Percentiles rank a stretch among this genome's conserved stretches.
Evolutionary conservation across 1,284 basidiomycete genomes (phyloP).

Genomic region (Puccinia novopanici): DNA sequence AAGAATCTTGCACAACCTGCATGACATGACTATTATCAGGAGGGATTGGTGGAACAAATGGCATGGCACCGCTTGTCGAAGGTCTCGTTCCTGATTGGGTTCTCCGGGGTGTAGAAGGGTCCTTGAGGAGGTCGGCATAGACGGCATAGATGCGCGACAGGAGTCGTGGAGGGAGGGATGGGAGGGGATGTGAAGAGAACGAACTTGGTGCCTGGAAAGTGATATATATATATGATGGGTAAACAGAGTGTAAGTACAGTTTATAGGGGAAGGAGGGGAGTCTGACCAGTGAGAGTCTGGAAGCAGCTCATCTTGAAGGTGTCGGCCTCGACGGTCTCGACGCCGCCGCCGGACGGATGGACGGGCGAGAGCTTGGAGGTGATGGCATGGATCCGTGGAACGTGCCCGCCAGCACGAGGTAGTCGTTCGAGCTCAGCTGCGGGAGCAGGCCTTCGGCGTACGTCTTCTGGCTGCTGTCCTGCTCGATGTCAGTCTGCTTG

Average conservation of each 20-base stretch:
- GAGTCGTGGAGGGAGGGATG: slow-evolving; percentile 64
- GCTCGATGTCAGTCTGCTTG: neutral
- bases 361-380: slow-evolving; percentile 86
- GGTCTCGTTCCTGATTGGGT: slow-evolving; percentile 89
- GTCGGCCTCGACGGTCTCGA: slow-evolving; percentile 91
- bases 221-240: neutral
- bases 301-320: slow-evolving; percentile 85
- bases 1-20: too few relatives aligned
- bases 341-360: slow-evolving; percentile 67
- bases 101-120: slow-evolving; percentile 98
- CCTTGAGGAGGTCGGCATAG: slow-evolving; percentile 90
- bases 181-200: slow-evolving; percentile 80
- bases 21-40: too few relatives aligned
- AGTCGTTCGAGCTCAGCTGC: slow-evolving; percentile 88
- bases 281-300: slow-evolving; percentile 83
- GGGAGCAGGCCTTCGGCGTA: slow-evolving; percentile 73
- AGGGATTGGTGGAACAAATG: slow-evolving; percentile 29
- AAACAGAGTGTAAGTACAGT: too few relatives aligned
- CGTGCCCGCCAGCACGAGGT: slow-evolving; percentile 93
- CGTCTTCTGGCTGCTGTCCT: slow-evolving; percentile 30
- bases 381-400: slow-evolving; percentile 96
- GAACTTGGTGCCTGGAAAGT: slow-evolving; percentile 98
- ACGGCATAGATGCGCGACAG: slow-evolving; percentile 57
- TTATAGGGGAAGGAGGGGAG: neutral
- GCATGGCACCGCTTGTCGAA: slow-evolving; percentile 67